Evolutionary conservation across 1,139 yeast species (phyloP).

Genomic region (Candida tropicalis): DNA sequence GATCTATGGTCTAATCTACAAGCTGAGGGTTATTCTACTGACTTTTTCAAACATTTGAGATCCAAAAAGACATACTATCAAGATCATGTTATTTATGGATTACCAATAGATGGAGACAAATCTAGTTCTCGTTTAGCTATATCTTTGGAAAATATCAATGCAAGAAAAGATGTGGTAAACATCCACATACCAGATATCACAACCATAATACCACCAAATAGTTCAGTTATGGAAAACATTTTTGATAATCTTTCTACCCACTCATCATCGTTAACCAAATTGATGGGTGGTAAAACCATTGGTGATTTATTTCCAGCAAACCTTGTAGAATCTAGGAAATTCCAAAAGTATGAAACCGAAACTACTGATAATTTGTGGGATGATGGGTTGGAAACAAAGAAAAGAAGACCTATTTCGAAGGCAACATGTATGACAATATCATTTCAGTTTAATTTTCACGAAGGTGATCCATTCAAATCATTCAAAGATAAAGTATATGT

Average conservation of each 20-base stretch:
- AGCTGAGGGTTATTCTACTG: conserved; percentile 14
- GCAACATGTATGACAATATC: conserved; percentile 40
- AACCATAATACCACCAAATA: conserved; percentile 32
- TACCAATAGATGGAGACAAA: conserved; percentile 20
- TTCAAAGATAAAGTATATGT: conserved; percentile 26
- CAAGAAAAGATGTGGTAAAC: conserved; percentile 34
- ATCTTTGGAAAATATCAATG: conserved; percentile 36
- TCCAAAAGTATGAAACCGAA: conserved; percentile 9
- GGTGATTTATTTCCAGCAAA: conserved; percentile 6
- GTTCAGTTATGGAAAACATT: conserved; percentile 14
- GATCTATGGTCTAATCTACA: not conserved
- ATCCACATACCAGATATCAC: conserved; percentile 50
- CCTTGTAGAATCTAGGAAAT: conserved; percentile 6
- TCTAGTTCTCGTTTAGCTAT: conserved; percentile 22
- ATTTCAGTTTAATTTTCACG: conserved; percentile 35
- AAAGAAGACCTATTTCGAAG: conserved; percentile 2
- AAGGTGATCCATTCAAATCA: conserved; percentile 36
- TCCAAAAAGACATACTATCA: conserved; percentile 24
- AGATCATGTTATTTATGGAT: conserved; percentile 33
- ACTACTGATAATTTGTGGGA: conserved; percentile 12
- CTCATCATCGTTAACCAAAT: conserved; percentile 2
- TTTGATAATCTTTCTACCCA: not conserved
- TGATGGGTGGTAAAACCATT: conserved; percentile 4
- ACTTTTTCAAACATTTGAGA: conserved; percentile 34
- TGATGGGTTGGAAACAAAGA: conserved; percentile 6